Base-by-base conservation (phyloP, 2,329 filamentous ascomycete genomes). In the Ampelomyces quisqualis region DNA sequence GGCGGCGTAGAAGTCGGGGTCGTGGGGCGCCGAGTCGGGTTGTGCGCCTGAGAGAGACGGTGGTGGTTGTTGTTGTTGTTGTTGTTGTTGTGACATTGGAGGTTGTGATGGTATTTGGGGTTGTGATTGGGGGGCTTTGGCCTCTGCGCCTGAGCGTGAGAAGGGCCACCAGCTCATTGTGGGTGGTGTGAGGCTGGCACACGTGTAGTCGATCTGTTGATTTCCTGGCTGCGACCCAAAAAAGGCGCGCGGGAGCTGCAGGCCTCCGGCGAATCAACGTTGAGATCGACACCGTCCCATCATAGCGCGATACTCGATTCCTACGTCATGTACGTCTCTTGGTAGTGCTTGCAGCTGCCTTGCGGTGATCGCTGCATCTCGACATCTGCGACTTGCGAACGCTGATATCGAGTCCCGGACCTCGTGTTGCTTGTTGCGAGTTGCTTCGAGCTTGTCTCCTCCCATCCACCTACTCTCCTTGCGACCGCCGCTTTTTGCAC, bases 1-100 rank as follows among this genome's bases (percentile, higher is more conserved):
- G 37, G 82, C 70, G 43, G 73, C 67, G 46, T 74, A 70, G 53
- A 81, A 72, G 55, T 82, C 79, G 35, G 72, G 68, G 48, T 81
- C 75, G 43, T 55, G 48, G 22, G 50, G 76, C 55, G 77, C 71
- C 62, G 54, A 68, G 54, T 40, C 52, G 47, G 45, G 61, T 45
- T 51, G 30, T 15, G 30, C 23, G 7, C n/a, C n/a, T n/a, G n/a
- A n/a, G n/a, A n/a, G n/a, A n/a, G 44, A 42, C 49, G 53, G 49
- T 57, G 34, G 37, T 45, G 53, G 48, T 2, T 18, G 29, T 31
- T 31, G 29, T 31, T 14, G 29, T 31, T 14, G 15, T 35, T 48
- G 47, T 39, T 50, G 48, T 24, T 49, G 38, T 3, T 42, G 40
- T 20, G 50, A 34, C n/a, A n/a, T n/a, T n/a, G n/a, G n/a, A 2